Conservation (phyloP, 2,329 filamentous ascomycete genomes). For the Neobulgaria alba region DNA sequence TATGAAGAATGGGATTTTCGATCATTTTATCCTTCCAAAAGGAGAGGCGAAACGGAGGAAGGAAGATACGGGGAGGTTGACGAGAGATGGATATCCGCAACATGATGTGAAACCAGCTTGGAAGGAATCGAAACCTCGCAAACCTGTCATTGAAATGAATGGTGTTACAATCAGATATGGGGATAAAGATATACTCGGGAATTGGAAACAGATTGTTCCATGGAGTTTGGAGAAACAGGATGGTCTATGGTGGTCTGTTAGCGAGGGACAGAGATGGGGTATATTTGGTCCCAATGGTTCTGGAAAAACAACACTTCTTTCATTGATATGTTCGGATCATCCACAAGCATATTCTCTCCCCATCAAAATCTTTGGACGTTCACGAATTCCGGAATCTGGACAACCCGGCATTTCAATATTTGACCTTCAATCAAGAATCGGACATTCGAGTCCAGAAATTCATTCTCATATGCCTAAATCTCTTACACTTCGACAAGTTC, state of each 20-base stretch:
- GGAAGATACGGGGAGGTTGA: neutral
- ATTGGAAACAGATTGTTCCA: conserved; percentile 58
- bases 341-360: conserved; percentile 88
- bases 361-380: conserved; percentile 75
- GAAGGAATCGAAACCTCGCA: conserved; percentile 35
- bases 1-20: conserved; percentile 22
- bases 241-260: conserved; percentile 76
- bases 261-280: conserved; percentile 79
- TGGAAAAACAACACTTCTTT: conserved; percentile 90
- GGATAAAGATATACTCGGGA: conserved; percentile 66
- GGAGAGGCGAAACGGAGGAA: neutral
- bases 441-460: conserved; percentile 89
- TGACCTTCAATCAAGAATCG: conserved; percentile 82
- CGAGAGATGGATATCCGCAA: conserved; percentile 21
- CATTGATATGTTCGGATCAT: conserved; percentile 89
- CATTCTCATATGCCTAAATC: conserved; percentile 83
- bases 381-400: conserved; percentile 62
- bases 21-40: conserved; percentile 1
- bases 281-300: conserved; percentile 92
- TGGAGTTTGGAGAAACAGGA: conserved; percentile 35
- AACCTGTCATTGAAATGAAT: conserved; percentile 77
- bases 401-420: conserved; percentile 76
- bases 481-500: conserved; percentile 61
- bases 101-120: conserved; percentile 11
- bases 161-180: conserved; percentile 78